Evolutionary conservation across 2,329 filamentous ascomycete genomes (phyloP).

Genomic region (Emydomyces testavorans): DNA sequence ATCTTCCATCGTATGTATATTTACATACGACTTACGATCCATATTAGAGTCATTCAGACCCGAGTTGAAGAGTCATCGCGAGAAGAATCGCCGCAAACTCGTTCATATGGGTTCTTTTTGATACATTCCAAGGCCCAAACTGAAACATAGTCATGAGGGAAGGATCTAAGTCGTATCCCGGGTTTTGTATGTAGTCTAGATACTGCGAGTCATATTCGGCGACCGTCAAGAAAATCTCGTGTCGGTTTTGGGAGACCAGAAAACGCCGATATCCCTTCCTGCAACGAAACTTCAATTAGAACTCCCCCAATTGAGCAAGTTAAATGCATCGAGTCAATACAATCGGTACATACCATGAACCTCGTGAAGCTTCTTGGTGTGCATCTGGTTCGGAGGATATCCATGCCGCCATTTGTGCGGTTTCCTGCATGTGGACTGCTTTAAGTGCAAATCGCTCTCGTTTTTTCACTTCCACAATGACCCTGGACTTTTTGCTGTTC

Average conservation of each 20-base stretch:
- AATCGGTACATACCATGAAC: neutral
- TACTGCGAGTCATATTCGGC: conserved; percentile 13
- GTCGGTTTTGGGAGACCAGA: conserved; percentile 14
- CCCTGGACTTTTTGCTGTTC: neutral
- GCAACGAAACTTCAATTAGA: neutral
- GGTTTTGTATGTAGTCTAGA: conserved; percentile 10
- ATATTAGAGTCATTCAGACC: neutral
- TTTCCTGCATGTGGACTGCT: conserved; percentile 10
- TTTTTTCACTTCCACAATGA: conserved; percentile 12
- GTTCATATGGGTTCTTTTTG: neutral
- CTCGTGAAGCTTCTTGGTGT: neutral
- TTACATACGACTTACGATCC: neutral
- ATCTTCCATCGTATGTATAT: neutral
- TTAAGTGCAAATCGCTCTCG: neutral
- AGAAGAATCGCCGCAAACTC: neutral
- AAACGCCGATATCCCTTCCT: conserved; percentile 4
- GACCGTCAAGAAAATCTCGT: conserved; percentile 15
- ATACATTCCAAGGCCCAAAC: conserved; percentile 4
- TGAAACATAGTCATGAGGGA: conserved; percentile 1
- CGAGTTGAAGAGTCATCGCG: neutral
- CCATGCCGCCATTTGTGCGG: conserved; percentile 15
- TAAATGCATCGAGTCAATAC: neutral
- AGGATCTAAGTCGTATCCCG: neutral
- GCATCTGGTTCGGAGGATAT: conserved; percentile 12
- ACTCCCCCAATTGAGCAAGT: neutral